Conservation (phyloP, 1,284 basidiomycete species). For the Ustilago xerochloae region DNA sequence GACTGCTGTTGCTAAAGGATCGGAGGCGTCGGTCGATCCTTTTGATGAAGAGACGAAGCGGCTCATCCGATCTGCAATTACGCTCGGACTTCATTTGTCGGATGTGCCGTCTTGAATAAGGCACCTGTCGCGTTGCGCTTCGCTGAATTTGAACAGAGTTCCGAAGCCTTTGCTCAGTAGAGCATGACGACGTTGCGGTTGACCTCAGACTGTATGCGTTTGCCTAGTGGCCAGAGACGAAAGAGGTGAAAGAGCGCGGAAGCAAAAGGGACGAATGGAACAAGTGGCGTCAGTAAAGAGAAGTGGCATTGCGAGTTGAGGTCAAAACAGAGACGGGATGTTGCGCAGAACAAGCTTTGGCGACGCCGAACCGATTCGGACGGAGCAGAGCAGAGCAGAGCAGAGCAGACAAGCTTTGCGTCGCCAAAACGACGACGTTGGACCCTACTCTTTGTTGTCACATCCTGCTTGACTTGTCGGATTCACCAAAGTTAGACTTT, state of each 20-base stretch:
- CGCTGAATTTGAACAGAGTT: background rate
- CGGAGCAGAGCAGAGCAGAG: background rate
- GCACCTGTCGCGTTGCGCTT: background rate
- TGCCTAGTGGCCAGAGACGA: no score
- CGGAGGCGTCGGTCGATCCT: slow-evolving; percentile 9
- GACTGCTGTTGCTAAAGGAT: no score
- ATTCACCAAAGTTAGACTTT: no score
- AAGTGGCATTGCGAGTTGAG: background rate
- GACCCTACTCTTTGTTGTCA: background rate
- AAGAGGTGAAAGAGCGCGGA: background rate
- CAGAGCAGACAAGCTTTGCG: background rate
- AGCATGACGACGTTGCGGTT: no score
- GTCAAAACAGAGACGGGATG: background rate
- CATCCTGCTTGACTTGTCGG: background rate
- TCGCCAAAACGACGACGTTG: slow-evolving; percentile 15
- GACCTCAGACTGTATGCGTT: no score
- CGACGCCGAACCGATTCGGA: background rate
- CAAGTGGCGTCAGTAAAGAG: no score
- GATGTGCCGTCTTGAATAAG: background rate
- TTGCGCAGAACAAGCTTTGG: background rate
- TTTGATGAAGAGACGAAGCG: background rate
- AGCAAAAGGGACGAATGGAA: no score
- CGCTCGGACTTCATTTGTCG: slow-evolving; percentile 32
- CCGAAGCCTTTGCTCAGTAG: background rate
- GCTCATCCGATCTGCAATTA: background rate